Conservation (phyloP, 345 rosid species). For the Salix exigua region DNA sequence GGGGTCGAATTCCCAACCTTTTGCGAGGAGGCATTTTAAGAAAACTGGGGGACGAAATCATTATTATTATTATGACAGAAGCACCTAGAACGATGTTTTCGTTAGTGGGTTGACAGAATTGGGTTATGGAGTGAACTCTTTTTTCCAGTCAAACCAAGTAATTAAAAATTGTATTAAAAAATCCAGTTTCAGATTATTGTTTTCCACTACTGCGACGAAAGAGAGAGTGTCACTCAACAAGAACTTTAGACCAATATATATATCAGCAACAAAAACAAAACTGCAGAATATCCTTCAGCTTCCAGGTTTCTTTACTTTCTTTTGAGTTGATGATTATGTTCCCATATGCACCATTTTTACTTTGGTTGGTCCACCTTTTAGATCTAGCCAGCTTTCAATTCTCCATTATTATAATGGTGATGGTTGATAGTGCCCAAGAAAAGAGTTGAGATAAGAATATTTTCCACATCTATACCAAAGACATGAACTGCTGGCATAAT, state of each 20-base stretch:
- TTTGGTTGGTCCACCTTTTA: constrained; percentile 6
- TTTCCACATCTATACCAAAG: neutral
- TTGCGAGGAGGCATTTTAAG: no score
- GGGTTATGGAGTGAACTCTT: neutral
- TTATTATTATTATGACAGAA: no score
- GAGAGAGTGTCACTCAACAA: neutral
- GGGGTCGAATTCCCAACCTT: no score
- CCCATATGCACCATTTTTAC: neutral
- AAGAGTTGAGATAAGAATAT: neutral
- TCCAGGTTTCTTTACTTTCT: constrained; percentile 7
- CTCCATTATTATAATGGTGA: neutral
- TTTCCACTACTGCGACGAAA: neutral
- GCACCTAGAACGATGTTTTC: no score
- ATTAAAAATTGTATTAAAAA: neutral
- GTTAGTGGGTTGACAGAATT: neutral
- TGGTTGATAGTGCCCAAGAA: neutral
- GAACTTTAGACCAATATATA: neutral
- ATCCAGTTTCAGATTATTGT: neutral
- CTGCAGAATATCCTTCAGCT: constrained; percentile 3
- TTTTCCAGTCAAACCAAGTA: neutral
- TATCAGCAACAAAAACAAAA: neutral
- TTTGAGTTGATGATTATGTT: neutral
- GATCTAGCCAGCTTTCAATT: neutral
- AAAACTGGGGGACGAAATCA: neutral
- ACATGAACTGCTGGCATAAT: neutral